Conservation (phyloP, 176 grass and related monocot genomes). For the Canna indica region DNA sequence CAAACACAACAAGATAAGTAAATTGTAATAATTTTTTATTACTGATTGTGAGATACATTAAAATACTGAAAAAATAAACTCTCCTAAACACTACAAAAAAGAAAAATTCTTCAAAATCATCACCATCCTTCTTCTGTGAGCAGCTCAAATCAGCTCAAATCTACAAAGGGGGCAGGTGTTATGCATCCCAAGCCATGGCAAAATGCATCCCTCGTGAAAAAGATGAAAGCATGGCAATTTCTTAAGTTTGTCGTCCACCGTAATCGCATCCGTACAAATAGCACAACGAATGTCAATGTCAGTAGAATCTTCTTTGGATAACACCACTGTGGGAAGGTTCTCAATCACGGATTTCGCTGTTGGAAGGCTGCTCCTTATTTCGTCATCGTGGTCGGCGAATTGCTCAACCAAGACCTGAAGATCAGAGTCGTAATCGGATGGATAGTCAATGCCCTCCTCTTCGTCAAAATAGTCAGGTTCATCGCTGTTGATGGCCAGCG, state of each 20-base stretch:
- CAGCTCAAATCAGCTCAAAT: conserved; percentile 7
- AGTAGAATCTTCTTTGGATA: conserved; percentile 23
- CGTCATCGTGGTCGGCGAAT: conserved; percentile 36
- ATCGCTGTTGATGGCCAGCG: conserved; percentile 49
- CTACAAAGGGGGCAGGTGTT: conserved; percentile 6
- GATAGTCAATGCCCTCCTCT: conserved; percentile 4
- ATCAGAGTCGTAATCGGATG: conserved; percentile 13
- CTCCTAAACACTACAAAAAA: too few relatives aligned
- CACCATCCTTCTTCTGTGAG: conserved; percentile 7
- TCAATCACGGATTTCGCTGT: conserved; percentile 50
- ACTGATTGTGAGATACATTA: too few relatives aligned
- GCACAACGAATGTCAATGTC: conserved; percentile 38
- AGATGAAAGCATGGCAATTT: background rate
- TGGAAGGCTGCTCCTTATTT: conserved; percentile 35
- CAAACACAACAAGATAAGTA: too few relatives aligned
- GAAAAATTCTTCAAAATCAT: too few relatives aligned
- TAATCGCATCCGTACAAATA: conserved; percentile 45
- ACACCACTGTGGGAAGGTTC: conserved; percentile 44
- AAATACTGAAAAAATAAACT: too few relatives aligned
- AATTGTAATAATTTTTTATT: too few relatives aligned
- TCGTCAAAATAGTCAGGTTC: conserved; percentile 47
- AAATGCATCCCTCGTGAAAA: conserved; percentile 4
- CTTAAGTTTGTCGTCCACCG: background rate
- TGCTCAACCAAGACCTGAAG: conserved; percentile 53
- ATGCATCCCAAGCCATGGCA: background rate